phyloP scores from a whole-genome alignment of 140 eudicot species.

The Stevia rebaudiana region DNA sequence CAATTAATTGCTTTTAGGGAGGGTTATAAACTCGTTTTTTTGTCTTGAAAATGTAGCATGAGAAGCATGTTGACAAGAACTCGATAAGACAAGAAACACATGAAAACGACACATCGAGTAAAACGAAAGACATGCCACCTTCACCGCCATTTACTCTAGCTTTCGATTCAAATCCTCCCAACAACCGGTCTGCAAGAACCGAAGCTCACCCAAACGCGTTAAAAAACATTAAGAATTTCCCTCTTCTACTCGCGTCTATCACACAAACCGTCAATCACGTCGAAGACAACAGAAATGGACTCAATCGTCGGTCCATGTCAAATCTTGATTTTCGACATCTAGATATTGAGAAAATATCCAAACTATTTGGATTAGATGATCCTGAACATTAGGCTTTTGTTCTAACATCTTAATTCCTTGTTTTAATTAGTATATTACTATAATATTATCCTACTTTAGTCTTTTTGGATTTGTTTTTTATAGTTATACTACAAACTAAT shows the following conservation, averaged over 20 bases:
- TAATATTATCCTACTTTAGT: no score
- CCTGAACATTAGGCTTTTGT: constrained; percentile 17
- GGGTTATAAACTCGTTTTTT: neutral
- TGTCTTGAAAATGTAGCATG: constrained; percentile 29
- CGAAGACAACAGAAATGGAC: constrained; percentile 42
- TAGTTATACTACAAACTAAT: neutral
- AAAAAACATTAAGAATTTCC: constrained; percentile 65
- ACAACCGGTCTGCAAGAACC: constrained; percentile 48
- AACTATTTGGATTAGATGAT: constrained; percentile 47
- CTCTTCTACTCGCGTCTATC: constrained; percentile 58
- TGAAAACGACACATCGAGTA: constrained; percentile 22
- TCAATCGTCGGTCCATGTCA: constrained; percentile 51
- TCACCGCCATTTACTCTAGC: constrained; percentile 50
- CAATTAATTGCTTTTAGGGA: neutral
- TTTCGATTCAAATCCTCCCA: constrained; percentile 35
- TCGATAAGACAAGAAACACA: constrained; percentile 31
- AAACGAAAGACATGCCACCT: constrained; percentile 25
- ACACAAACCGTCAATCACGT: constrained; percentile 46
- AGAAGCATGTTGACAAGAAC: constrained; percentile 29
- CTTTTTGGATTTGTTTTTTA: constrained; percentile 2
- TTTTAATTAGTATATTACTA: neutral
- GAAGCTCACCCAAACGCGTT: constrained; percentile 75
- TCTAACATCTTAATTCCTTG: neutral
- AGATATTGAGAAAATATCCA: constrained; percentile 57
- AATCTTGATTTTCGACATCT: constrained; percentile 51